Conservation (phyloP, 768 basidiomycete species). For the Amanita phalloides region DNA sequence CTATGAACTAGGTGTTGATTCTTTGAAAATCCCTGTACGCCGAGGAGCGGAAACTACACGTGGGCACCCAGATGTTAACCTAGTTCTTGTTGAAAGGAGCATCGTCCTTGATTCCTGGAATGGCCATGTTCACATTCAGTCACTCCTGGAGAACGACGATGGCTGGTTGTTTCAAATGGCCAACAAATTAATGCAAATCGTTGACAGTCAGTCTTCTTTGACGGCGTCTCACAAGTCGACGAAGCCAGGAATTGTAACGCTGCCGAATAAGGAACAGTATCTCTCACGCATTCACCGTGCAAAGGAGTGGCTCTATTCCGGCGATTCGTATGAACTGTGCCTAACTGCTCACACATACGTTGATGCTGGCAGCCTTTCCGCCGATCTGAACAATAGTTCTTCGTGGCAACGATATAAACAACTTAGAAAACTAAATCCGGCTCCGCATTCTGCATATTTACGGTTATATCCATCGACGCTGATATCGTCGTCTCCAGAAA, state of each 20-base stretch:
- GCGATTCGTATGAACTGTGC: slow-evolving; percentile 92
- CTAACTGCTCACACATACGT: slow-evolving; percentile 68
- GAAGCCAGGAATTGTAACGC: slow-evolving; percentile 20
- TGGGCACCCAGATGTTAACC: slow-evolving; percentile 59
- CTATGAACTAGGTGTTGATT: slow-evolving; percentile 66
- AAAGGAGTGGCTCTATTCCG: slow-evolving; percentile 65
- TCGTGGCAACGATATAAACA: slow-evolving; percentile 71
- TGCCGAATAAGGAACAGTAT: slow-evolving; percentile 54
- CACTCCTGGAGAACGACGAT: slow-evolving; percentile 45
- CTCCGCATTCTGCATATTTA: slow-evolving; percentile 78
- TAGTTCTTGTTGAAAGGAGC: slow-evolving; percentile 72
- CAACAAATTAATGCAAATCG: slow-evolving; percentile 16
- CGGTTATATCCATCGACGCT: slow-evolving; percentile 70
- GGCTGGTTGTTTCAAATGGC: slow-evolving; percentile 47
- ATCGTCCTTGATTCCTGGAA: slow-evolving; percentile 51
- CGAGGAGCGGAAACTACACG: slow-evolving; percentile 10
- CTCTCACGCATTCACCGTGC: slow-evolving; percentile 57
- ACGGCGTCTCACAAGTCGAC: neutral
- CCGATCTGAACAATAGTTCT: slow-evolving; percentile 18
- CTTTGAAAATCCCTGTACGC: slow-evolving; percentile 35
- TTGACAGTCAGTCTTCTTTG: neutral
- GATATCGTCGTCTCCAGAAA: slow-evolving; percentile 84
- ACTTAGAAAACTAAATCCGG: slow-evolving; percentile 72
- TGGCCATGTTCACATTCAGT: slow-evolving; percentile 49
- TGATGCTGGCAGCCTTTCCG: slow-evolving; percentile 27